Percentiles rank a stretch among this genome's conserved stretches.
phyloP scores from a whole-genome alignment of 2,329 filamentous ascomycete genomes.

The Monilinia aucupariae region DNA sequence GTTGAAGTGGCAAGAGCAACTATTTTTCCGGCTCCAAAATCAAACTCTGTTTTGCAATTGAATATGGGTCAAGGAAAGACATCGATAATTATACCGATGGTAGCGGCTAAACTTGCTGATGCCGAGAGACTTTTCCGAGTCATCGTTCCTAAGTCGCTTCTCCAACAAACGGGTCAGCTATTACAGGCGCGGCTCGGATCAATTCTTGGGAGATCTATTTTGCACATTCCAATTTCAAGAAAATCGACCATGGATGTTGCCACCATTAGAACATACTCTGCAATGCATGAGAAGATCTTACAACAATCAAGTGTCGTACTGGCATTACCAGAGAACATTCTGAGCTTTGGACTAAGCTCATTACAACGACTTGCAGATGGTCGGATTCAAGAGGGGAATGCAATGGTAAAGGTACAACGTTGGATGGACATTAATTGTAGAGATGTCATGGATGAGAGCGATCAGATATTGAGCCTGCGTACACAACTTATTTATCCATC shows the following conservation, averaged over 20 bases:
- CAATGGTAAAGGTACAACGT: not conserved
- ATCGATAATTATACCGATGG: slow-evolving; percentile 51
- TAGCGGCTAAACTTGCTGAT: slow-evolving; percentile 14
- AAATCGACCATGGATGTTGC: not conserved
- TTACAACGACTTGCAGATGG: not conserved
- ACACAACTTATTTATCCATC: not conserved
- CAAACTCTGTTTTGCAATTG: slow-evolving; percentile 58
- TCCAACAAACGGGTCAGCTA: not conserved
- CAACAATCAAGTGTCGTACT: not conserved
- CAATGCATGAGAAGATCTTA: not conserved
- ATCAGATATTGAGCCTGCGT: not conserved
- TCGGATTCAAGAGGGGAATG: not conserved
- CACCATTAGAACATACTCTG: not conserved
- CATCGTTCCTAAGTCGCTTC: not conserved
- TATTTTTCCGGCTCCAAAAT: slow-evolving; percentile 45
- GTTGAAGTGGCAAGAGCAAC: slow-evolving; percentile 57
- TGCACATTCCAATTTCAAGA: not conserved
- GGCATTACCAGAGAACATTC: not conserved
- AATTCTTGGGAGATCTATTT: not conserved
- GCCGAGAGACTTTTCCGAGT: not conserved
- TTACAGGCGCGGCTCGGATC: not conserved
- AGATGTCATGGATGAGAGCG: not conserved
- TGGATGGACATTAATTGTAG: not conserved
- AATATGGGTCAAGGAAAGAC: slow-evolving; percentile 65
- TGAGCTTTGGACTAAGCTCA: not conserved